Base-by-base conservation (phyloP, 768 basidiomycete species). In the Tylopilus felleus region DNA sequence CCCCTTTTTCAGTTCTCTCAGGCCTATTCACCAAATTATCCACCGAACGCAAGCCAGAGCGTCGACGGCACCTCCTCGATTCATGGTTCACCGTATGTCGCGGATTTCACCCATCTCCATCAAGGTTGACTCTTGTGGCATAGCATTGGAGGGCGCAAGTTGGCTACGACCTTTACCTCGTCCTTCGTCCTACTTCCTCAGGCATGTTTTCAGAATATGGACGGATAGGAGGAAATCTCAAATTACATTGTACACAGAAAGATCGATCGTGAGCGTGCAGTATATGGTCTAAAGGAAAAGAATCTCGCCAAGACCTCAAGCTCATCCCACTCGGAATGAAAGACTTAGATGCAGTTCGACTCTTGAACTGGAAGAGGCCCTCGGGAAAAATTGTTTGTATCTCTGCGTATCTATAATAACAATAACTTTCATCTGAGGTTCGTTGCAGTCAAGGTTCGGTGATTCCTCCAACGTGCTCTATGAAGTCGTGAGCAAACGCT, bases 261-360 rank as follows among this genome's bases (percentile, higher is more conserved):
- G 97, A 98, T 68, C n/a, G n/a, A n/a, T n/a, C 81, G 88, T 31
- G 93, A 98, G 57, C 84, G 97, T 49, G 82, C 91, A 0, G 86
- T 94, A 0, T 99, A 98, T 69, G 91, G 93, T 14, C 71, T 97
- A 60, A 99, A 99, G 68, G 97, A 99, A 75, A 90, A 89, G 73
- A 90, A 89, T 65, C 74, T 99, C 3, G 95, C 94, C 5, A 98
- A 94, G 70, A 84, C 83, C 10, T 97, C 74, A 86, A 88, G 57
- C 79, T 95, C 3, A 88, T 98, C 33, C 91, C 90, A 1, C 76
- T 99, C 3, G 87, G 88, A 36, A 80, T 73, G 66, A 83, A 83
- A 65, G 88, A 92, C 51, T 85, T 84, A 8, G 92, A 95, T 64
- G 88, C 92, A 0, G 79, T 88, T 45, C 80, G 90, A 38, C 73